These are phyloP conservation scores for Wickerhamiella allomyrinae DNA, from an alignment of 805 yeast species.

Conservation along the genomic window DNA sequence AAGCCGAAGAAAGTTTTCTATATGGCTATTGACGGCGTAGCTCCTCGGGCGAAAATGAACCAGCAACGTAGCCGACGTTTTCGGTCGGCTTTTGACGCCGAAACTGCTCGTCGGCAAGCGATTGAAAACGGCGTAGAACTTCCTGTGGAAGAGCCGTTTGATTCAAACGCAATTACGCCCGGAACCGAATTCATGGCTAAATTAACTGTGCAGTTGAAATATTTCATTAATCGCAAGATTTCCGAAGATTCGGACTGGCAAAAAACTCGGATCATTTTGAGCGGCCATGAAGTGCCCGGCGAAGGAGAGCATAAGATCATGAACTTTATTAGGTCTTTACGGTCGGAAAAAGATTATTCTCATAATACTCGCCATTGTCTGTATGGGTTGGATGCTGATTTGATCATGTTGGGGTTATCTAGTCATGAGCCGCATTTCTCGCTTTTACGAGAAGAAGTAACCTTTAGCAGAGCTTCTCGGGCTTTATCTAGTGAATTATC, in stretches of 20 bases:
- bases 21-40: constrained; percentile 98
- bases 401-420: constrained; percentile 82
- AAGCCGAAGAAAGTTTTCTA: constrained; percentile 75
- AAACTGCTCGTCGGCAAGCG: constrained; percentile 61
- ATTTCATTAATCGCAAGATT: constrained; percentile 76
- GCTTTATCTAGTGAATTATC: constrained; percentile 35
- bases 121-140: constrained; percentile 54
- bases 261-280: constrained; percentile 54
- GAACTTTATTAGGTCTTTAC: constrained; percentile 73
- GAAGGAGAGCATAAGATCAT: constrained; percentile 97
- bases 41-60: constrained; percentile 97
- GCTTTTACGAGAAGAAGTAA: constrained; percentile 86
- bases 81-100: constrained; percentile 87
- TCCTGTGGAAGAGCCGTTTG: constrained; percentile 78
- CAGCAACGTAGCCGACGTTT: constrained; percentile 95
- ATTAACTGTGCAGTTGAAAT: constrained; percentile 65
- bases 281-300: constrained; percentile 96
- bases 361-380: constrained; percentile 83
- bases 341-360: constrained; percentile 58
- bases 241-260: constrained; percentile 83
- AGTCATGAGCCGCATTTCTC: constrained; percentile 95
- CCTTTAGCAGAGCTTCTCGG: constrained; percentile 47
- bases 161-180: constrained; percentile 86
- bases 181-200: constrained; percentile 95
- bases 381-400: constrained; percentile 91